Percentiles rank a stretch among this genome's conserved stretches.
phyloP scores from a whole-genome alignment of 208 protist species.

The Tritrichomonas musculus region DNA sequence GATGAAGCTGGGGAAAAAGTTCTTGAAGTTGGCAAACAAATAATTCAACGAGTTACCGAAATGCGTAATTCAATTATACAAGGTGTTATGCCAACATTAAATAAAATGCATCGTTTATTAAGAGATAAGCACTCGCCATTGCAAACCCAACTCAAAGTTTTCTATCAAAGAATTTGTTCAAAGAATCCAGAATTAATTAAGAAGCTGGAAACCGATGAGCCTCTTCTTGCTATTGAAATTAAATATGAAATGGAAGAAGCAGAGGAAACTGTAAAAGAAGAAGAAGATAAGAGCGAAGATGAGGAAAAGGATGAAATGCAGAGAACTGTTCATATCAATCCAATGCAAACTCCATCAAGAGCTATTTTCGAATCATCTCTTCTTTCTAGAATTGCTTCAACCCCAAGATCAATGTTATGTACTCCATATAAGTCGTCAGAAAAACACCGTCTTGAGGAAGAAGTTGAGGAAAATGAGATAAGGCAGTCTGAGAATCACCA shows the following conservation, averaged over 20 bases:
- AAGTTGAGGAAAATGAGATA: too few relatives aligned
- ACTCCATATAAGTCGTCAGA: too few relatives aligned
- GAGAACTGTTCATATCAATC: too few relatives aligned
- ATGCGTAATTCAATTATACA: background rate
- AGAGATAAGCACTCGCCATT: background rate
- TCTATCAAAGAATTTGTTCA: background rate
- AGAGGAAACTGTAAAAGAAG: too few relatives aligned
- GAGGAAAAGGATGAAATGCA: too few relatives aligned
- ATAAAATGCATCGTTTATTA: background rate
- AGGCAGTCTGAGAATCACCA: too few relatives aligned
- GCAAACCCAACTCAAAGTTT: background rate
- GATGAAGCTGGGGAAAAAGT: background rate
- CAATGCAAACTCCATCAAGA: background rate
- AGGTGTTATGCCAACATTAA: background rate
- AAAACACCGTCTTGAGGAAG: too few relatives aligned
- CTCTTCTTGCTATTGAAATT: background rate
- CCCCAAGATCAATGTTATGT: background rate
- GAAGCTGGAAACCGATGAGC: background rate
- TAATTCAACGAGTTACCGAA: too few relatives aligned
- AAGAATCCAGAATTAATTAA: background rate
- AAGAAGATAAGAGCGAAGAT: background rate
- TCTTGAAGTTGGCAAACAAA: too few relatives aligned
- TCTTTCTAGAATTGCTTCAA: background rate
- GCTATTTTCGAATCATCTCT: background rate
- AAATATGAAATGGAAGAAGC: background rate